These are phyloP conservation scores for Blastomyces gilchristii DNA, from an alignment of 2,329 filamentous ascomycete species.

Conservation along the genomic window DNA sequence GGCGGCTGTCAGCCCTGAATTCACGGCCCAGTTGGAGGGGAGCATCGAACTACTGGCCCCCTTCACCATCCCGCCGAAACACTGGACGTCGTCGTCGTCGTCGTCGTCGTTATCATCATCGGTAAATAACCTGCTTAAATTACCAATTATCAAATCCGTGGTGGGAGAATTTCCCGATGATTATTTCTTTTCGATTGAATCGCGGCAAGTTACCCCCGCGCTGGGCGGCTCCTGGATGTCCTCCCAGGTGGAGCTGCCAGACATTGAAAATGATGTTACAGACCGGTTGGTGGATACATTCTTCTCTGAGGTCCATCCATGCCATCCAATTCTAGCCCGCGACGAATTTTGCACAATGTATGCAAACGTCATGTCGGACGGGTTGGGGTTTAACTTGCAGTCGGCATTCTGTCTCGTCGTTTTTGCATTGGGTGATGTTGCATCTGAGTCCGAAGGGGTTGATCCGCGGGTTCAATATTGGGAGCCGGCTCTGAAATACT, in stretches of 20 bases:
- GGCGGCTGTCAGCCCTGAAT: constrained; percentile 2
- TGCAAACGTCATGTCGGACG: constrained; percentile 16
- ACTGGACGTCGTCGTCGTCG: constrained; percentile 6
- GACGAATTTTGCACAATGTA: constrained; percentile 21
- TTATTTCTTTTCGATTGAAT: constrained; percentile 10
- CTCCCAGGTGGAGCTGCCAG: background rate
- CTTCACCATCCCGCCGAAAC: constrained; percentile 10
- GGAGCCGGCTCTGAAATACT: constrained; percentile 25
- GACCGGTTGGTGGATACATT: constrained; percentile 21
- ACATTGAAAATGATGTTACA: constrained; percentile 13
- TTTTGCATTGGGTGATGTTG: constrained; percentile 22
- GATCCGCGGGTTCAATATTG: constrained; percentile 13
- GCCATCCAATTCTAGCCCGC: constrained; percentile 23
- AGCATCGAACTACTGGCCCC: constrained; percentile 8
- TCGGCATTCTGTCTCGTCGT: constrained; percentile 26
- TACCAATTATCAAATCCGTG: constrained; percentile 9
- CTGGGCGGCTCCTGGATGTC: background rate
- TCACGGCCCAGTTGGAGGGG: background rate
- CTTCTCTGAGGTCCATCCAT: constrained; percentile 20
- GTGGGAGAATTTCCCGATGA: constrained; percentile 10
- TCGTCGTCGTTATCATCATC: background rate
- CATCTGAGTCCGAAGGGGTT: constrained; percentile 15
- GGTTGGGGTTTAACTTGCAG: constrained; percentile 19
- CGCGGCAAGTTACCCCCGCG: background rate
- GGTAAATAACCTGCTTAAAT: constrained; percentile 5